A percentile compares a stretch with the other conserved stretches of the same genome.
These are phyloP conservation scores for Elongisporangium prolatum DNA, from an alignment of 352 stramenopile genomes.

Conservation along the genomic window DNA sequence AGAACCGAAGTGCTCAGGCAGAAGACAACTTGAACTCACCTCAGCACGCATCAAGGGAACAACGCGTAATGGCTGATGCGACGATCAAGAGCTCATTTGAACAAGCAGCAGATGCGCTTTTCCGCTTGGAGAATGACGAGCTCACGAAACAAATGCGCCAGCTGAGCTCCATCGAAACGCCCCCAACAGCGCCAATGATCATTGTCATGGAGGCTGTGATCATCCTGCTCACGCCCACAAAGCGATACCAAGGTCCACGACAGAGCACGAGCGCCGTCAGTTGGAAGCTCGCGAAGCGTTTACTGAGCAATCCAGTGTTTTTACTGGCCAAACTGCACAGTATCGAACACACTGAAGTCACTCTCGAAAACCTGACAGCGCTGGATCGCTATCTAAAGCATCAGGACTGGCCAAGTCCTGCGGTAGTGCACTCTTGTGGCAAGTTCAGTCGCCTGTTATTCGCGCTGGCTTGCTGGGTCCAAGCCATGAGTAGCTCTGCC, in stretches of 20 bases:
- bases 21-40: conserved; percentile 4
- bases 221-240: conserved; percentile 65
- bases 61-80: conserved; percentile 26
- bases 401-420: conserved; percentile 36
- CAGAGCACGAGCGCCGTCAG: conserved; percentile 45
- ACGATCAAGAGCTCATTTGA: conserved; percentile 55
- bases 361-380: conserved; percentile 44
- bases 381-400: conserved; percentile 58
- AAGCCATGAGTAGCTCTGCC: conserved; percentile 24
- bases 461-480: conserved; percentile 46
- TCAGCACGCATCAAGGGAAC: background rate
- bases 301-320: conserved; percentile 43
- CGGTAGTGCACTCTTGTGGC: conserved; percentile 21
- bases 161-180: conserved; percentile 8
- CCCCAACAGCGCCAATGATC: conserved; percentile 26
- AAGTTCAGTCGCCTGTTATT: conserved; percentile 29
- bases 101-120: conserved; percentile 20
- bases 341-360: conserved; percentile 33
- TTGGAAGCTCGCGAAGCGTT: conserved; percentile 53
- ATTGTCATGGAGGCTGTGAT: conserved; percentile 80
- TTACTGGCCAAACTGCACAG: conserved; percentile 45
- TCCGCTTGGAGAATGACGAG: conserved; percentile 12
- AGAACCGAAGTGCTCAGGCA: conserved; percentile 31
- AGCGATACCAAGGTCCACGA: conserved; percentile 55
- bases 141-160: conserved; percentile 21